A percentile compares a stretch with the other conserved stretches of the same genome.
Evolutionary conservation across 495 filamentous ascomycete species (phyloP).

Genomic region (Penicillium subrubescens): DNA sequence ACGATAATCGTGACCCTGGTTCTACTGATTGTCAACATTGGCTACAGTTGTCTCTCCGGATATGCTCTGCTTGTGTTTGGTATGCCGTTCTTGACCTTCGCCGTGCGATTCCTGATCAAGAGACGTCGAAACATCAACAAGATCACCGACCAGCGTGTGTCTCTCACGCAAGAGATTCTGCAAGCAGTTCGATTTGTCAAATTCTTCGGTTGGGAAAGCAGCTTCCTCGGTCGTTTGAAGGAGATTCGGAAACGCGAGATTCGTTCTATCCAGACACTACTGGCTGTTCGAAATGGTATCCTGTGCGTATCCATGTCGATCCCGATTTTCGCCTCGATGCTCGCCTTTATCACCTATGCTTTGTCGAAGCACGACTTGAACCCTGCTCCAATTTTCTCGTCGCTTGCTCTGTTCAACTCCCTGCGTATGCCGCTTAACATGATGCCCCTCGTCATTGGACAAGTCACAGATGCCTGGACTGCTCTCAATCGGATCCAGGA

Average conservation of each 20-base stretch:
- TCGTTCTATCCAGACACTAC: slow-evolving; percentile 71
- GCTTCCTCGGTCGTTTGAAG: slow-evolving; percentile 76
- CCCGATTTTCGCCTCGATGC: slow-evolving; percentile 91
- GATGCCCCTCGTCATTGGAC: slow-evolving; percentile 83
- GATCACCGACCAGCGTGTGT: slow-evolving; percentile 87
- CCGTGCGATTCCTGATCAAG: slow-evolving; percentile 69
- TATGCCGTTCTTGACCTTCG: slow-evolving; percentile 71
- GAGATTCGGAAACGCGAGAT: slow-evolving; percentile 76
- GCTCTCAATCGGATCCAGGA: slow-evolving; percentile 83
- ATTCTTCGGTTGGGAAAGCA: slow-evolving; percentile 91
- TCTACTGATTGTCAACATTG: slow-evolving; percentile 80
- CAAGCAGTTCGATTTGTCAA: slow-evolving; percentile 93
- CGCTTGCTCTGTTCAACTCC: slow-evolving; percentile 88
- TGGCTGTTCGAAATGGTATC: slow-evolving; percentile 82
- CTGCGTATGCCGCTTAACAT: slow-evolving; percentile 87
- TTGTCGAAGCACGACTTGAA: slow-evolving; percentile 69
- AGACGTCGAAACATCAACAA: slow-evolving; percentile 82
- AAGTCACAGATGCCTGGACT: slow-evolving; percentile 85
- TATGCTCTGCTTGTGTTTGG: slow-evolving; percentile 80
- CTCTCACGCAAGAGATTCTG: slow-evolving; percentile 89
- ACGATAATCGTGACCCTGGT: slow-evolving; percentile 74
- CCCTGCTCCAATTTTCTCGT: slow-evolving; percentile 85
- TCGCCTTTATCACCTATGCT: slow-evolving; percentile 91
- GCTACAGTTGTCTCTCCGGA: slow-evolving; percentile 84
- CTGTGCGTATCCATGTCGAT: slow-evolving; percentile 76